A percentile compares a stretch with the other conserved stretches of the same genome.
Conservation (phyloP, 306 rosid genomes). For the Prosopis cineraria region DNA sequence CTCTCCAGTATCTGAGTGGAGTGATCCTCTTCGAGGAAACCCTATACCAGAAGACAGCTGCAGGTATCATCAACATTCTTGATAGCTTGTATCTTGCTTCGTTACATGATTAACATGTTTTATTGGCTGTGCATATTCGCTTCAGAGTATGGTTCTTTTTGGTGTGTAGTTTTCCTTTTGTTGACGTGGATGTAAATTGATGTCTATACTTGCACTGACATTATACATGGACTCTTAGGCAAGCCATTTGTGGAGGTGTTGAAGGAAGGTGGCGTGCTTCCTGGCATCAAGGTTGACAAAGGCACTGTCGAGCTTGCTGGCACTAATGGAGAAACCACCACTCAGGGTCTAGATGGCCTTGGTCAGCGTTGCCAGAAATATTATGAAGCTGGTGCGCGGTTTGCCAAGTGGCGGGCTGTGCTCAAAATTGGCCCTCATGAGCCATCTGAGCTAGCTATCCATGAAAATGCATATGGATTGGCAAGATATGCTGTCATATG, state of each 20-base stretch:
- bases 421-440: conserved; percentile 13
- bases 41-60: conserved; percentile 21
- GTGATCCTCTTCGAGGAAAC: conserved; percentile 27
- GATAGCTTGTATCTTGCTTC: background rate
- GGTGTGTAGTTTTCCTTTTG: background rate
- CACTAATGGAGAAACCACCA: conserved; percentile 30
- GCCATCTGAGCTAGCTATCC: conserved; percentile 23
- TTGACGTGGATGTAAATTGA: background rate
- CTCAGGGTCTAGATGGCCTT: conserved; percentile 28
- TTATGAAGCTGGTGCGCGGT: conserved; percentile 27
- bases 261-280: conserved; percentile 28
- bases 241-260: conserved; percentile 26
- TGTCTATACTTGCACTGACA: background rate
- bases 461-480: conserved; percentile 23
- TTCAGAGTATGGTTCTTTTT: background rate
- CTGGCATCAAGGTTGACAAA: conserved; percentile 30
- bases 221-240: conserved; percentile 8
- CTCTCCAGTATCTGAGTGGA: conserved; percentile 17
- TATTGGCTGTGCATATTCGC: background rate
- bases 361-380: conserved; percentile 27
- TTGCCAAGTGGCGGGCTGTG: conserved; percentile 27
- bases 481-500: conserved; percentile 25
- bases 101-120: background rate
- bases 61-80: background rate
- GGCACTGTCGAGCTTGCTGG: conserved; percentile 26